Conservation (phyloP, 1,284 basidiomycete species). For the Phellinidium pouzarii region DNA sequence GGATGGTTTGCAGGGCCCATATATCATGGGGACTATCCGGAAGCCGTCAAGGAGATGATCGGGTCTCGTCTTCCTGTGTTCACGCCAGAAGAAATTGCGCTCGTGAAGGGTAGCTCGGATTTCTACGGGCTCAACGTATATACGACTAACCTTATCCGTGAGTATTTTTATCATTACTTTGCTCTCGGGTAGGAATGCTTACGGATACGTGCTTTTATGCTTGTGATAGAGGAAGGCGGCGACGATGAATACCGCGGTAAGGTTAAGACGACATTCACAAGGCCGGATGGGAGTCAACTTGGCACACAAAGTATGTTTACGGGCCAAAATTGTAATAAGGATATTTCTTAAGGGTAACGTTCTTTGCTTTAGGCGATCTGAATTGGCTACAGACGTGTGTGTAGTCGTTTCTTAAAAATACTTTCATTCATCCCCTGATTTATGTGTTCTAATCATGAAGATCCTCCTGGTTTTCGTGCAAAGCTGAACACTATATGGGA, state of each 20-base stretch:
- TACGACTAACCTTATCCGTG: constrained; percentile 61
- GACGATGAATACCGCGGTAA: constrained; percentile 60
- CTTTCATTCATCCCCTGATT: neutral
- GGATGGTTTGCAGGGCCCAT: constrained; percentile 47
- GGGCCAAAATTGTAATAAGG: neutral
- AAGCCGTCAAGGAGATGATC: constrained; percentile 50
- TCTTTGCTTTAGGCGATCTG: constrained; percentile 37
- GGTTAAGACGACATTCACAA: constrained; percentile 51
- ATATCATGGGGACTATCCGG: constrained; percentile 66
- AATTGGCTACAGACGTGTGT: constrained; percentile 50
- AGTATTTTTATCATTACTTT: constrained; percentile 22
- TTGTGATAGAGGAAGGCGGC: constrained; percentile 45
- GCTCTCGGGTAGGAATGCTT: neutral
- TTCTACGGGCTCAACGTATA: constrained; percentile 71
- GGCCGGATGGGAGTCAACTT: constrained; percentile 58
- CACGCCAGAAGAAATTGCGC: constrained; percentile 48
- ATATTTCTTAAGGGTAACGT: neutral
- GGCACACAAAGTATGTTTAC: constrained; percentile 46
- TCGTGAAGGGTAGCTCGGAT: constrained; percentile 64
- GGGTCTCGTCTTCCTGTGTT: constrained; percentile 61
- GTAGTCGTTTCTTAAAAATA: neutral
- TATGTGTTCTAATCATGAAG: neutral
- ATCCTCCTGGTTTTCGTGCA: constrained; percentile 53
- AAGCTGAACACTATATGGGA: constrained; percentile 64
- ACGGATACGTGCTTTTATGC: neutral